phyloP scores from a whole-genome alignment of 257 asterid species.

The Solanum neorickii region DNA sequence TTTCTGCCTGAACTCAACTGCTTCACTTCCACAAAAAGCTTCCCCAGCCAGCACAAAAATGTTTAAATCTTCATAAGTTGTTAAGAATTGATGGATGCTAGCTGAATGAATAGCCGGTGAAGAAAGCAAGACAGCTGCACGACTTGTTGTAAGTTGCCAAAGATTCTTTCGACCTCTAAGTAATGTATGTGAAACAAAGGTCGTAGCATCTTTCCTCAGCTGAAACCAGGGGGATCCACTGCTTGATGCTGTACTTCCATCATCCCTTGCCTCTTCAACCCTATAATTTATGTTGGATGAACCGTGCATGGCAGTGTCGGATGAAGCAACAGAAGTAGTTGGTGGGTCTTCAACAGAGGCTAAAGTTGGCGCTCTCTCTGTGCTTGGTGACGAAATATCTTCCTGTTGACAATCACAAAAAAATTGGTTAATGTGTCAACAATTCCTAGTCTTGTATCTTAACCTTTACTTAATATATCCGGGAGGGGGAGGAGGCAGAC shows the following conservation, averaged over 20 bases:
- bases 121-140: constrained; percentile 88
- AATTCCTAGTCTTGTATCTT: neutral
- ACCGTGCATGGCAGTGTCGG: constrained; percentile 27
- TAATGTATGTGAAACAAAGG: constrained; percentile 73
- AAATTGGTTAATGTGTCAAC: constrained; percentile 21
- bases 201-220: constrained; percentile 72
- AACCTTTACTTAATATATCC: neutral
- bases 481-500: neutral
- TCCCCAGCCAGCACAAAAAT: constrained; percentile 87
- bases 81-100: constrained; percentile 91
- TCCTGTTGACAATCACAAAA: constrained; percentile 30
- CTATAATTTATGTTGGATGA: constrained; percentile 21
- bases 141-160: constrained; percentile 97
- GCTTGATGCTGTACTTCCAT: constrained; percentile 92
- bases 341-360: constrained; percentile 31
- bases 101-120: constrained; percentile 76
- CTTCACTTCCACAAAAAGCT: constrained; percentile 92
- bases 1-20: constrained; percentile 92
- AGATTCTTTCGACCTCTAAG: constrained; percentile 90
- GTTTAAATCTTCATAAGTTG: constrained; percentile 85
- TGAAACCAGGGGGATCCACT: constrained; percentile 93
- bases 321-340: constrained; percentile 25
- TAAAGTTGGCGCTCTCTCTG: constrained; percentile 18
- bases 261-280: constrained; percentile 65
- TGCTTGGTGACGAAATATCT: constrained; percentile 27